Evolutionary conservation across 257 asterid species (phyloP).

Genomic region (Solanum tarijense): DNA sequence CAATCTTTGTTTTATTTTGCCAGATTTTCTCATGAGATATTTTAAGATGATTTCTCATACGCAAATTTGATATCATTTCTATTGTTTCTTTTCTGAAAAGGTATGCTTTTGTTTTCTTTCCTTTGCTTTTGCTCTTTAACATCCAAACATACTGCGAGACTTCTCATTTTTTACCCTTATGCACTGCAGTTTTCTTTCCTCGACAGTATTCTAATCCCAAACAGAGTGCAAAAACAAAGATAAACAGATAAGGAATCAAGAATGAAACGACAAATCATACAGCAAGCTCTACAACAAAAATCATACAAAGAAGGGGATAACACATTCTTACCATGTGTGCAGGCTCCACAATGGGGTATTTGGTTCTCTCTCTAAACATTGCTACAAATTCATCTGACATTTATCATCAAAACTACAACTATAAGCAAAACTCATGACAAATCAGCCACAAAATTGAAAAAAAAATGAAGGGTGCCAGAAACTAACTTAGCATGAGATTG

Average conservation of each 20-base stretch:
- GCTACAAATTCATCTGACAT: conserved; percentile 69
- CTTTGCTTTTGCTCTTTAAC: background rate
- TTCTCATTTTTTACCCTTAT: background rate
- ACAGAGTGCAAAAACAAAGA: background rate
- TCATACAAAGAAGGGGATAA: background rate
- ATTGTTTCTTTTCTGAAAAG: background rate
- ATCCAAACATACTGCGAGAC: background rate
- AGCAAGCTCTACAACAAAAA: background rate
- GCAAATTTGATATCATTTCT: background rate
- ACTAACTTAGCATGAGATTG: conserved; percentile 85
- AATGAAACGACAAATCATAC: background rate
- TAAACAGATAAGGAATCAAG: background rate
- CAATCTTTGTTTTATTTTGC: background rate
- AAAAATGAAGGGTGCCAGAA: background rate
- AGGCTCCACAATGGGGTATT: conserved; percentile 81
- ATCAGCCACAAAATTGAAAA: background rate
- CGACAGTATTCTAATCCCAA: background rate
- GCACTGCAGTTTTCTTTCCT: background rate
- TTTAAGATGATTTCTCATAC: background rate
- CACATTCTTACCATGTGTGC: conserved; percentile 77
- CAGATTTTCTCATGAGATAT: background rate
- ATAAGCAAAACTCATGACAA: background rate
- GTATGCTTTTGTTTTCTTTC: background rate
- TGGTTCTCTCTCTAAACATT: conserved; percentile 72
- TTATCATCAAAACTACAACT: background rate